Evolutionary conservation across 2,329 filamentous ascomycete species (phyloP).

Genomic region (Aureobasidium sp.): DNA sequence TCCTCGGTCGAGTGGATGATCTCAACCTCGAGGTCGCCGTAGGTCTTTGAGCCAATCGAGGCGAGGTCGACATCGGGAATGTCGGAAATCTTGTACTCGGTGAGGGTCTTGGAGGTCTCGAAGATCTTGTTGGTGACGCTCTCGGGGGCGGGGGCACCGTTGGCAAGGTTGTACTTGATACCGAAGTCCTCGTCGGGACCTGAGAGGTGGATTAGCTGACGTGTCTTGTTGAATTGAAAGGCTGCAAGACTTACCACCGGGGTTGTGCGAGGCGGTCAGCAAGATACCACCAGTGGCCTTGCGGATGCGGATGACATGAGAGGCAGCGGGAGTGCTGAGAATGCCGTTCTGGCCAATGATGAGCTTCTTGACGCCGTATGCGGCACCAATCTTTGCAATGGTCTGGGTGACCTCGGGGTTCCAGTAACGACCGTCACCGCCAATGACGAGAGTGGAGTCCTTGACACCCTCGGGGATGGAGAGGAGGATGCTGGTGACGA

Average conservation of each 20-base stretch:
- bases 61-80: slow-evolving; percentile 79
- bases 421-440: slow-evolving; percentile 93
- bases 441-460: slow-evolving; percentile 86
- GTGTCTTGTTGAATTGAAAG: not conserved
- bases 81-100: slow-evolving; percentile 83
- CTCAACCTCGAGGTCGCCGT: slow-evolving; percentile 84
- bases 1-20: slow-evolving; percentile 88
- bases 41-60: slow-evolving; percentile 73
- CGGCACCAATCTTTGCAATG: slow-evolving; percentile 93
- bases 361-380: slow-evolving; percentile 98
- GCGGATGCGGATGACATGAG: slow-evolving; percentile 88
- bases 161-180: slow-evolving; percentile 99
- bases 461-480: slow-evolving; percentile 92
- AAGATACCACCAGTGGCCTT: slow-evolving; percentile 95
- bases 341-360: slow-evolving; percentile 94
- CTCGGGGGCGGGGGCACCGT: slow-evolving; percentile 92
- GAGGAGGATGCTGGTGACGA: slow-evolving; percentile 85
- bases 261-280: slow-evolving; percentile 95
- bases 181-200: slow-evolving; percentile 92
- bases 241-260: slow-evolving; percentile 60
- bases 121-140: slow-evolving; percentile 97
- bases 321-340: slow-evolving; percentile 90
- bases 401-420: slow-evolving; percentile 94
- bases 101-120: slow-evolving; percentile 80
- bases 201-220: slow-evolving; percentile 28